A percentile compares a stretch with the other conserved stretches of the same genome.
Evolutionary conservation across 164 flowering plant genomes (phyloP).

Genomic region (Protea cynaroides): DNA sequence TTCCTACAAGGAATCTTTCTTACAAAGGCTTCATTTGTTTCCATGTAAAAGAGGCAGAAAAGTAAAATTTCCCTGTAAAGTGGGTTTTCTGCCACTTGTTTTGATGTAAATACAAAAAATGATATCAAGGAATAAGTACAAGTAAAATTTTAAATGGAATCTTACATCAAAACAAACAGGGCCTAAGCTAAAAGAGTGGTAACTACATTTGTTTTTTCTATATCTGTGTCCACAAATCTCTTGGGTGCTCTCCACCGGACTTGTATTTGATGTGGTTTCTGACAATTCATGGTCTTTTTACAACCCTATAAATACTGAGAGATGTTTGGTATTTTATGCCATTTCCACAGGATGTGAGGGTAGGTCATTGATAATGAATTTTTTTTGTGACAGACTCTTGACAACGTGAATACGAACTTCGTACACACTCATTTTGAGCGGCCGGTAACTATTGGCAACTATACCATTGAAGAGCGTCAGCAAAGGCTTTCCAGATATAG

Average conservation of each 20-base stretch:
- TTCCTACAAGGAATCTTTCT: too few relatives aligned
- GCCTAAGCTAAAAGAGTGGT: too few relatives aligned
- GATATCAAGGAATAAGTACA: too few relatives aligned
- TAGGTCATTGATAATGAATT: slow-evolving; percentile 51
- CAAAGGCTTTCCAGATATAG: slow-evolving; percentile 90
- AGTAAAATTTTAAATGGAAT: too few relatives aligned
- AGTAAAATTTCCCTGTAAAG: too few relatives aligned
- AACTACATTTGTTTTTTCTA: background rate
- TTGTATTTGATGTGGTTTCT: slow-evolving; percentile 7
- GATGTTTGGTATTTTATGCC: slow-evolving; percentile 42
- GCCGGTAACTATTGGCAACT: slow-evolving; percentile 28
- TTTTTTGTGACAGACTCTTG: slow-evolving; percentile 87
- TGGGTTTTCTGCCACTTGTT: too few relatives aligned
- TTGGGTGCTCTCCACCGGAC: background rate
- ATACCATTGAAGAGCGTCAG: slow-evolving; percentile 63
- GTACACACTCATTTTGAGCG: slow-evolving; percentile 39
- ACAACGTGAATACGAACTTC: slow-evolving; percentile 35
- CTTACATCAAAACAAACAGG: too few relatives aligned
- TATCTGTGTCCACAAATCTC: background rate
- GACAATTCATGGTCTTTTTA: slow-evolving; percentile 16
- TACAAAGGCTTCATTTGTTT: too few relatives aligned
- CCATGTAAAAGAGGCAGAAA: too few relatives aligned
- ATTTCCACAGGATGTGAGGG: slow-evolving; percentile 43
- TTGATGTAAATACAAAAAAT: too few relatives aligned
- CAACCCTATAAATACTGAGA: slow-evolving; percentile 32